Evolutionary conservation across 345 rosid genomes (phyloP), one percentile per base, ranked within the genome.

Genomic region (Atalantia buxifolia): DNA sequence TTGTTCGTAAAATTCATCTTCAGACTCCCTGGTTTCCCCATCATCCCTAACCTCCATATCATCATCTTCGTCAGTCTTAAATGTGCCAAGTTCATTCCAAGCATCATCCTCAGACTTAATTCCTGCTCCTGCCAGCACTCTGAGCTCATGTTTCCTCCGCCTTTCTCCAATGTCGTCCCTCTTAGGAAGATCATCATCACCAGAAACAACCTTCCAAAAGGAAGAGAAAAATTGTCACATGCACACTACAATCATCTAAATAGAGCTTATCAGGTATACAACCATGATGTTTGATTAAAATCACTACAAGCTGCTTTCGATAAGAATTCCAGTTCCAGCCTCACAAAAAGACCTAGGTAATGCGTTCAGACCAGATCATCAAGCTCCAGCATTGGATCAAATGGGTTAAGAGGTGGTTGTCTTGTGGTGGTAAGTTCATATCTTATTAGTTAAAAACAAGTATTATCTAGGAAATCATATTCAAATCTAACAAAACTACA

Each of bases 101-200:
- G 56, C 86, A 69, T 87, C 95, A 82, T 88, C 93, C 76, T 86
- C 90, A 33, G 93, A 83, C 79, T 69, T 81, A 69, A 95, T 81
- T 82, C 96, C 95, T 80, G 98, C 97, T 75, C 87, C 88, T 56
- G 94, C 90, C 83, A 95, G 84, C 69, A 93, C 94, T 84, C 89
- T 86, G 35, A 93, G 89, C 83, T 95, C 99, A 79, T 88, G 88
- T 78, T 91, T 92, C 85, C 94, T 90, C 82, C 98, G 90, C 81
- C 98, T 87, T 84, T 93, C 98, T 78, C 99, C 99, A 77, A 95
- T 91, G 80, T 95, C 98, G 86, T 95, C 98, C 76, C 98, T 85
- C 85, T 68, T 88, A 0, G 97, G 98, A 76, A 94, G 78, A 85
- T 94, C 97, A 82, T 92, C 97, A 76, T 93, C 98, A 72, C 99